Conservation (phyloP, 2,329 filamentous ascomycete species). For the Dothiorella sarmentorum region DNA sequence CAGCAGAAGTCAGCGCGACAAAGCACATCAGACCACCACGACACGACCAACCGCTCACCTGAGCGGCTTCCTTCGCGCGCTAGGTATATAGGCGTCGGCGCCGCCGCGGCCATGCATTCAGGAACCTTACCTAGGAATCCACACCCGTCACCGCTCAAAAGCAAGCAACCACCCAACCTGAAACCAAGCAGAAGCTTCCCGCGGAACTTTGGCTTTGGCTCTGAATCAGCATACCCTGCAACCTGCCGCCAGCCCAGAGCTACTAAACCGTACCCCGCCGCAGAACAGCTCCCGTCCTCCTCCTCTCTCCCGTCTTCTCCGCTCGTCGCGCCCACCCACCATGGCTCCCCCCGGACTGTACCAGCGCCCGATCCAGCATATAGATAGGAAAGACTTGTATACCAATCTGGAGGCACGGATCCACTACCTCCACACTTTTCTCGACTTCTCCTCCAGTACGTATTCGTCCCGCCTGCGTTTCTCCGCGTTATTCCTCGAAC, state of each 20-base stretch:
- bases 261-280: constrained; percentile 12
- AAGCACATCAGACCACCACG: constrained; percentile 7
- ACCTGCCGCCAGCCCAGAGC: background rate
- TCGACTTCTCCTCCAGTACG: constrained; percentile 70
- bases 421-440: constrained; percentile 69
- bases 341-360: constrained; percentile 11
- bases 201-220: background rate
- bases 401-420: constrained; percentile 67
- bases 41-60: constrained; percentile 17
- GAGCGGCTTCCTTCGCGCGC: background rate
- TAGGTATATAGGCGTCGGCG: constrained; percentile 1
- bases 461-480: constrained; percentile 18
- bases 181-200: constrained; percentile 5
- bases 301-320: background rate
- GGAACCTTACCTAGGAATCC: background rate
- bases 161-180: too few species aligned
- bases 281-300: background rate
- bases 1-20: constrained; percentile 9
- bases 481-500: background rate
- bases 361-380: constrained; percentile 50
- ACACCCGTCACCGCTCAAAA: constrained; percentile 1
- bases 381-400: constrained; percentile 69
- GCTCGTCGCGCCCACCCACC: background rate
- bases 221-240: constrained; percentile 16
- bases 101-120: background rate